A percentile compares a stretch with the other conserved stretches of the same genome.
Evolutionary conservation across 2,329 filamentous ascomycete genomes (phyloP).

Genomic region (Byssothecium circinans): DNA sequence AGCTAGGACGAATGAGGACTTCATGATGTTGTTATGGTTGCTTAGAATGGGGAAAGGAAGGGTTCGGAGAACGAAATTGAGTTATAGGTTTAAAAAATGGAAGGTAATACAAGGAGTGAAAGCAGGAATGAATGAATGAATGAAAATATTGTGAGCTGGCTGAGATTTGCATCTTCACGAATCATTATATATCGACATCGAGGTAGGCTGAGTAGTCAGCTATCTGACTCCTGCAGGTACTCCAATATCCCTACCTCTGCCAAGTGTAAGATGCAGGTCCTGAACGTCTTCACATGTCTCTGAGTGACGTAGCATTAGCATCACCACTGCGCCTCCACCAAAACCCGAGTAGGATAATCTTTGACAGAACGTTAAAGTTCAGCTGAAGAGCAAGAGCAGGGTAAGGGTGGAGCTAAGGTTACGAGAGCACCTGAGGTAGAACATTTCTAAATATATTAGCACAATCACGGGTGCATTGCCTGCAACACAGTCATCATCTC

Average conservation of each 20-base stretch:
- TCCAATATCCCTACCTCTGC: not conserved
- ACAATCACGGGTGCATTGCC: not conserved
- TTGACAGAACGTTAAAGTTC: not conserved
- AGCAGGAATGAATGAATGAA: not conserved
- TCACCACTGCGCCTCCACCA: not conserved
- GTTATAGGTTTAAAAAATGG: not conserved
- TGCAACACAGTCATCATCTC: not conserved
- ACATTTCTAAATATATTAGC: not conserved
- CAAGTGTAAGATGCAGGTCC: not conserved
- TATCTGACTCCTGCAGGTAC: not conserved
- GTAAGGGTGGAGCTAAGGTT: too few relatives aligned
- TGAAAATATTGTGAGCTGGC: not conserved
- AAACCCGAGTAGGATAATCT: not conserved
- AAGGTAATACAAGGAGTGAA: not conserved
- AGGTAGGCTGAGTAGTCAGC: not conserved
- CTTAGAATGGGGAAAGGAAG: not conserved
- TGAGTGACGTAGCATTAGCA: not conserved
- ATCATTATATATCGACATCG: not conserved
- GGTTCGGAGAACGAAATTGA: not conserved
- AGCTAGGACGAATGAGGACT: conserved; percentile 4
- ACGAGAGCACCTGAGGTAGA: too few relatives aligned
- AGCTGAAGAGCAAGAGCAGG: too few relatives aligned
- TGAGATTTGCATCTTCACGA: not conserved
- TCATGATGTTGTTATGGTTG: conserved; percentile 4
- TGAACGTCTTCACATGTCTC: not conserved